phyloP scores from a whole-genome alignment of 169 alveolate genomes.

The Cryptosporidium canis region DNA sequence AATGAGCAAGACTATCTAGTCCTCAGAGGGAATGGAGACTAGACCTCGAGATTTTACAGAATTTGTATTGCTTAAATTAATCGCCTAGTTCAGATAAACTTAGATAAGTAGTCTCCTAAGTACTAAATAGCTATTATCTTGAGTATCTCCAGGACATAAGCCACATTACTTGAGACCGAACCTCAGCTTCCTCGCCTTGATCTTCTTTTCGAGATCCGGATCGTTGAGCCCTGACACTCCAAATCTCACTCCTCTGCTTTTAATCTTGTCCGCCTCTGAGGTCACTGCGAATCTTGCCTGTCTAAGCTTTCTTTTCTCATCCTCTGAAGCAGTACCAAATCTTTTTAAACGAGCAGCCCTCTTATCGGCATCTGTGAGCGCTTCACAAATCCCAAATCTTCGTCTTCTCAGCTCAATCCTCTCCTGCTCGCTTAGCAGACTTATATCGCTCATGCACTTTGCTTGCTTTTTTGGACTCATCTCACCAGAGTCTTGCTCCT shows the following conservation, averaged over 20 bases:
- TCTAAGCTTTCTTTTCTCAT: constrained; percentile 33
- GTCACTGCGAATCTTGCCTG: constrained; percentile 39
- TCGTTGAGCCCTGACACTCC: constrained; percentile 11
- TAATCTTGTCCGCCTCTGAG: constrained; percentile 40
- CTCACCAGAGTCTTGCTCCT: neutral
- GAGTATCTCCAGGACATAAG: neutral
- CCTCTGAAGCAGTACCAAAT: constrained; percentile 27
- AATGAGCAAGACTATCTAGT: constrained; percentile 37
- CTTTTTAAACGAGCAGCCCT: constrained; percentile 48
- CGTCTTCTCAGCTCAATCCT: constrained; percentile 66
- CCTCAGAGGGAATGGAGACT: neutral
- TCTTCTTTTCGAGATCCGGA: constrained; percentile 54
- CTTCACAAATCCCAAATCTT: constrained; percentile 16
- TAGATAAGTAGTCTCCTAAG: neutral
- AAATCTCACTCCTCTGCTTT: constrained; percentile 47
- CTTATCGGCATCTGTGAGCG: constrained; percentile 20
- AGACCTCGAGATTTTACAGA: neutral
- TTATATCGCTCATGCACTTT: constrained; percentile 22
- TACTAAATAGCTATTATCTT: neutral
- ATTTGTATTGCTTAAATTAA: neutral
- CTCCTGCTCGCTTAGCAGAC: constrained; percentile 35
- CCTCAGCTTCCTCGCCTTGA: constrained; percentile 56
- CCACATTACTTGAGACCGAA: constrained; percentile 20
- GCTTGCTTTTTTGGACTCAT: neutral
- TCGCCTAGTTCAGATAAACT: neutral